Percentiles rank a stretch among this genome's conserved stretches.
These are phyloP conservation scores for Aspergillus versicolor DNA, from an alignment of 2,329 filamentous ascomycete species.

Conservation along the genomic window DNA sequence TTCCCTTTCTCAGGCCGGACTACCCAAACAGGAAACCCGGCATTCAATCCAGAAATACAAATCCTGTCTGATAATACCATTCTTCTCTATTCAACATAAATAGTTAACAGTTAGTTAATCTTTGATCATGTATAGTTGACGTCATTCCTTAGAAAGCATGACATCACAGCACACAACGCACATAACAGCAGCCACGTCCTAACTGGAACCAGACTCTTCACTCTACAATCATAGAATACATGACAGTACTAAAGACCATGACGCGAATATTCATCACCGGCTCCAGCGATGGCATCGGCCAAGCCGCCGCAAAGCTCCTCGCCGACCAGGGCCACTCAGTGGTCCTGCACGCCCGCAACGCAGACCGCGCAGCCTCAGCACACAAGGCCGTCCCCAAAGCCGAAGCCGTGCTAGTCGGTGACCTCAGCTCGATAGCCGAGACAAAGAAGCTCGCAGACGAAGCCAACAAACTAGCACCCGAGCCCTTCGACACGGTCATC, in stretches of 20 bases:
- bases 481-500: slow-evolving; percentile 55
- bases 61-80: too few species aligned
- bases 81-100: too few species aligned
- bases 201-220: neutral
- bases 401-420: slow-evolving; percentile 52
- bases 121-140: too few species aligned
- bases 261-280: slow-evolving; percentile 53
- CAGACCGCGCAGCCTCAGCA: slow-evolving; percentile 53
- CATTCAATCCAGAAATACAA: too few species aligned
- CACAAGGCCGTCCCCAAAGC: slow-evolving; percentile 50
- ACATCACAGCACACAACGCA: too few species aligned
- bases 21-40: too few species aligned
- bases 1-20: too few species aligned
- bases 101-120: too few species aligned
- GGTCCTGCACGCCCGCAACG: slow-evolving; percentile 57
- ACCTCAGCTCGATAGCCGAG: slow-evolving; percentile 53
- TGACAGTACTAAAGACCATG: neutral
- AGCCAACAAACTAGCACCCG: slow-evolving; percentile 41
- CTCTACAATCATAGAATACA: neutral
- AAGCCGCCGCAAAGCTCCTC: slow-evolving; percentile 51
- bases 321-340: slow-evolving; percentile 55
- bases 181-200: too few species aligned
- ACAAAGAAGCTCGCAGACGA: slow-evolving; percentile 53
- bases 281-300: slow-evolving; percentile 58
- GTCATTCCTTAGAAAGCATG: too few species aligned